Evolutionary conservation across 2,329 filamentous ascomycete species (phyloP), one percentile per base, ranked within the genome.

Genomic region (Aspergillus novoparasiticus): DNA sequence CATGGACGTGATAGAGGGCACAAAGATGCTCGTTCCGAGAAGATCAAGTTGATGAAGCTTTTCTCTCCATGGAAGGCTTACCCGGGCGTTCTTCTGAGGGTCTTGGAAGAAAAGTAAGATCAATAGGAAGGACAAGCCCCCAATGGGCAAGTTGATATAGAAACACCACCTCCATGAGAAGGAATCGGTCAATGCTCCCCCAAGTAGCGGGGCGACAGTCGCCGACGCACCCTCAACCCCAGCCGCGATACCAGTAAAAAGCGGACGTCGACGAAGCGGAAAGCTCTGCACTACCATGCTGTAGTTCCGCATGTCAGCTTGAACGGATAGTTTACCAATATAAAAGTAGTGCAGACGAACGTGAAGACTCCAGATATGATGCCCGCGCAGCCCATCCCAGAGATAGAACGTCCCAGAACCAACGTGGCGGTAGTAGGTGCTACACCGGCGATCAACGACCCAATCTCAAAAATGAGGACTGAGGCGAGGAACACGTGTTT

Each of bases 31-130:
- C 10, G 65, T 73, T 8, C 78, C 78, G n/a, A 76, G 60, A 12
- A 73, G 69, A 64, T 80, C 78, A 19, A 79, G 68, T 32, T 34
- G 48, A 1, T 45, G 77, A 68, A 68, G 77, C 66, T 56, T 72
- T 63, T 60, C 67, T 68, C 36, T 64, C 62, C 46, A 73, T 65
- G 4, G 28, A 12, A 75, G 69, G 54, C 78, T 12, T 12, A 77
- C 34, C 62, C 64, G 11, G 45, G 48, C 12, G 45, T 70, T 77
- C 70, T 73, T 75, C 57, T n/a, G 21, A 3, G 60, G 83, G 77
- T 46, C 79, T 19, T 51, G 72, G 65, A 85, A 78, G 69, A 82
- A 79, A 67, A 85, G 72, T 69, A 82, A 69, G 69, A 85, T 80
- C 51, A 83, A 79, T 59, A 76, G 54, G 70, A 84, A 77, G 8